These are phyloP conservation scores for Lactarius tabidus DNA, from an alignment of 768 basidiomycete genomes.

Conservation along the genomic window DNA sequence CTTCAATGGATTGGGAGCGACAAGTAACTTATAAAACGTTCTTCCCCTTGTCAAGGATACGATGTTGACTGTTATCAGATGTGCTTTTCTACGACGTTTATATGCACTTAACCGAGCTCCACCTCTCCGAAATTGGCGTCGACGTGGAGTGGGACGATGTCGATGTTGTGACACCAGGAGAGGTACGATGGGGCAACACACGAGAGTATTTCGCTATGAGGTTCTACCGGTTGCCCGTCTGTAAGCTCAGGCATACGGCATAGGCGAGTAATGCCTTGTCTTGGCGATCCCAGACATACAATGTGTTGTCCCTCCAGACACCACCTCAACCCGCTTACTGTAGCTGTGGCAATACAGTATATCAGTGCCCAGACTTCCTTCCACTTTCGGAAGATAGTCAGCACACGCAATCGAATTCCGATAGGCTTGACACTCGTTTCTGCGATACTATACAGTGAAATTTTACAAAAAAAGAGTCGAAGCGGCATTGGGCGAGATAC, in stretches of 20 bases:
- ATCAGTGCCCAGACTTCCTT: too few relatives aligned
- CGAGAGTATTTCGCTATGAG: slow-evolving; percentile 74
- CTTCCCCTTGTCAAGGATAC: neutral
- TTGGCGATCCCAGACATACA: neutral
- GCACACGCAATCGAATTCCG: too few relatives aligned
- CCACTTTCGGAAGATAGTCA: too few relatives aligned
- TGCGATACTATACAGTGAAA: too few relatives aligned
- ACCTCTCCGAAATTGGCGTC: slow-evolving; percentile 79
- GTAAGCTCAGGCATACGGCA: slow-evolving; percentile 31
- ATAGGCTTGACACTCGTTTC: too few relatives aligned
- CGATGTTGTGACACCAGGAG: slow-evolving; percentile 53
- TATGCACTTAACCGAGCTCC: slow-evolving; percentile 76
- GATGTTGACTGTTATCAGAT: slow-evolving; percentile 44
- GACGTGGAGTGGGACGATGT: slow-evolving; percentile 80
- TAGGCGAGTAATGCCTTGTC: slow-evolving; percentile 8
- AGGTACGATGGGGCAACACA: slow-evolving; percentile 71
- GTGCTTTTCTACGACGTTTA: slow-evolving; percentile 89
- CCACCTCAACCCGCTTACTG: too few relatives aligned
- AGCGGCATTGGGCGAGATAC: too few relatives aligned
- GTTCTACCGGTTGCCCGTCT: slow-evolving; percentile 64
- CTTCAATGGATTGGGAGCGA: slow-evolving; percentile 96
- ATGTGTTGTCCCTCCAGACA: too few relatives aligned
- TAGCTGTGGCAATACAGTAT: too few relatives aligned
- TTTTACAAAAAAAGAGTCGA: too few relatives aligned
- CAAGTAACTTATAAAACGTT: slow-evolving; percentile 51